Conservation (phyloP, 305 asterid genomes). For the Fraxinus sp. region DNA sequence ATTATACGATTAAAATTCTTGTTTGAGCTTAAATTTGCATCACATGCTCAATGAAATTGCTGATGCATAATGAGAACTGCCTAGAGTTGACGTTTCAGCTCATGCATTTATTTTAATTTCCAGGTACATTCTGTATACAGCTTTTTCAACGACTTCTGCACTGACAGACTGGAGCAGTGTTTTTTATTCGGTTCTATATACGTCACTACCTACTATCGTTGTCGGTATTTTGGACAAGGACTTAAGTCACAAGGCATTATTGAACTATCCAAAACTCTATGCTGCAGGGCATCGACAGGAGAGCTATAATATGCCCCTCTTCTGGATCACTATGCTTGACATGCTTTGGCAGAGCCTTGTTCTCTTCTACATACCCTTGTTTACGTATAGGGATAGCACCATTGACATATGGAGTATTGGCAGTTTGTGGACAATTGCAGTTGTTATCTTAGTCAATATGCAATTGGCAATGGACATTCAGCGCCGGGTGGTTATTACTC, state of each 20-base stretch:
- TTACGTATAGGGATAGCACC: slow-evolving; percentile 64
- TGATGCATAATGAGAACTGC: slow-evolving; percentile 2
- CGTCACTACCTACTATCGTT: slow-evolving; percentile 91
- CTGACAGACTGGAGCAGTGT: slow-evolving; percentile 97
- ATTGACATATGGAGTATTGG: slow-evolving; percentile 97
- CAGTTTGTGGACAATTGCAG: slow-evolving; percentile 93
- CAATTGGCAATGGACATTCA: slow-evolving; percentile 94
- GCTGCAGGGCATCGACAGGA: slow-evolving; percentile 86
- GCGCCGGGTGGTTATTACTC: slow-evolving; percentile 78
- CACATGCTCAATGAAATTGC: neutral
- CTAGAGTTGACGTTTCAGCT: slow-evolving; percentile 11
- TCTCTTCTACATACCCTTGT: slow-evolving; percentile 78
- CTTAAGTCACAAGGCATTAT: slow-evolving; percentile 73
- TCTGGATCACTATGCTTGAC: slow-evolving; percentile 93
- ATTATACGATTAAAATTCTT: slow-evolving; percentile 8
- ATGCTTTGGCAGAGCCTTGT: slow-evolving; percentile 98
- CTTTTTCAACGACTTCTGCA: slow-evolving; percentile 90
- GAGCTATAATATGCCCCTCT: slow-evolving; percentile 83
- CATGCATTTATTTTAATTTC: slow-evolving; percentile 18
- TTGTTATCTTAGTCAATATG: slow-evolving; percentile 78
- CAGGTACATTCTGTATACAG: slow-evolving; percentile 90
- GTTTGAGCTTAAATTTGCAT: slow-evolving; percentile 11
- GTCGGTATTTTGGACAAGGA: slow-evolving; percentile 95
- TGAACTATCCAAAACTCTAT: slow-evolving; percentile 86
- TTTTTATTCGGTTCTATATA: slow-evolving; percentile 83